Percentiles rank a stretch among this genome's conserved stretches.
Conservation (phyloP, 192 early-diverging fungal species). For the Piromyces finnis region DNA sequence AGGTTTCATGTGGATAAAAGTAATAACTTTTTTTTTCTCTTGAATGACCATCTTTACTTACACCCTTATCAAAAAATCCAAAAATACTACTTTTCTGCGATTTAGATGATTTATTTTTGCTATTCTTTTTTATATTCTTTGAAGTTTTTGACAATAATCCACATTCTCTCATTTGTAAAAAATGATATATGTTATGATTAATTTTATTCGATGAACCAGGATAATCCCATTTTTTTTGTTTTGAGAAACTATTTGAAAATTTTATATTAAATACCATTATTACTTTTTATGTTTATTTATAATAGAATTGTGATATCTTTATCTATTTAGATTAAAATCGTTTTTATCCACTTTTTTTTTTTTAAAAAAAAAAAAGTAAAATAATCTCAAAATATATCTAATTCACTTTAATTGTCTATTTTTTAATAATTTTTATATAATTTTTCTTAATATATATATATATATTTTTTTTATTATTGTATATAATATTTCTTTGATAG, state of each 20-base stretch:
- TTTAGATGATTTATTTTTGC: neutral
- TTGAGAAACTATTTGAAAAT: neutral
- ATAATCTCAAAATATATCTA: too few species aligned
- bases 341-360: too few species aligned
- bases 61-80: neutral
- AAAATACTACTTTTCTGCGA: neutral
- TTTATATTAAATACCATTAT: neutral
- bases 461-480: too few species aligned
- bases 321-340: too few species aligned
- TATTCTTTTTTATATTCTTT: neutral
- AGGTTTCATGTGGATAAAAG: neutral
- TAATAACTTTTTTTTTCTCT: neutral
- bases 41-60: neutral
- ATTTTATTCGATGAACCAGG: neutral
- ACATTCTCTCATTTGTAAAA: neutral
- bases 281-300: too few species aligned
- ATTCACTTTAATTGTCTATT: too few species aligned
- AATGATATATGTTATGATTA: neutral
- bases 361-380: too few species aligned
- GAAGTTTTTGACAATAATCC: neutral
- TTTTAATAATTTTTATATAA: too few species aligned
- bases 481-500: too few species aligned
- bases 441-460: too few species aligned
- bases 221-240: neutral
- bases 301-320: too few species aligned